Evolutionary conservation across 2,329 filamentous ascomycete genomes (phyloP), one percentile per base, ranked within the genome.

Genomic region (Simplicillium aogashimaense): DNA sequence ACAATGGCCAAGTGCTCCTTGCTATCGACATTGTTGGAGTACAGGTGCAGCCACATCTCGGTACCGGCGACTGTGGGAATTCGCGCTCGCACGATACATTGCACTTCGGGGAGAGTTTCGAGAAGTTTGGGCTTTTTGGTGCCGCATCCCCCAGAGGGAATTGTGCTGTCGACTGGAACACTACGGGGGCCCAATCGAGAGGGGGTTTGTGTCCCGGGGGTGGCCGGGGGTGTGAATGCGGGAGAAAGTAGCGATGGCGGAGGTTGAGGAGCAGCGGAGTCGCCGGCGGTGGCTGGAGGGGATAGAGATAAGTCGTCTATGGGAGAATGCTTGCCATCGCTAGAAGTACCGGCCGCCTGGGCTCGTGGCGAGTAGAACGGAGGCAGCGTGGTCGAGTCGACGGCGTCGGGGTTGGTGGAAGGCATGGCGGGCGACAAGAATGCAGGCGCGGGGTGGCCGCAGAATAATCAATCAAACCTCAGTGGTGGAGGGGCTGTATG

Each of bases 1-100:
- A 98, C 92, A 55, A 98, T 97, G 14, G 92, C 92, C 38, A 98
- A 66, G 58, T 98, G 92, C 57, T 98, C 92, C 63, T 98, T 98
- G 48, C 82, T 86, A 60, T 98, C 92, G 7, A 86, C 78, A 52
- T 85, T 85, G 63, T 98, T 98, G 47, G 81, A 81, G 65, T 98
- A 98, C 1, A 97, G 70, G 56, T 98, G 90, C 38, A 98, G 65
- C 62, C 94, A 98, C 88, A 98, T 97, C 61, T 98, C 89, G 10
- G 88, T 85, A 3, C 90, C 90, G 0, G 76, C 79, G 2, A 87
- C 90, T 1, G 90, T 97, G 1, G 92, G 92, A 52, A 98, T 98
- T 40, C 92, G 82, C 14, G 92, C 92, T 49, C 92, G 83, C 37
- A 97, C 92, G 48, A 94, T 80, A 65, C 92, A 98, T 58, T 86